Percentiles rank a stretch among this genome's conserved stretches.
These are phyloP conservation scores for Solanum paucissectum DNA, from an alignment of 257 asterid species.

Conservation along the genomic window DNA sequence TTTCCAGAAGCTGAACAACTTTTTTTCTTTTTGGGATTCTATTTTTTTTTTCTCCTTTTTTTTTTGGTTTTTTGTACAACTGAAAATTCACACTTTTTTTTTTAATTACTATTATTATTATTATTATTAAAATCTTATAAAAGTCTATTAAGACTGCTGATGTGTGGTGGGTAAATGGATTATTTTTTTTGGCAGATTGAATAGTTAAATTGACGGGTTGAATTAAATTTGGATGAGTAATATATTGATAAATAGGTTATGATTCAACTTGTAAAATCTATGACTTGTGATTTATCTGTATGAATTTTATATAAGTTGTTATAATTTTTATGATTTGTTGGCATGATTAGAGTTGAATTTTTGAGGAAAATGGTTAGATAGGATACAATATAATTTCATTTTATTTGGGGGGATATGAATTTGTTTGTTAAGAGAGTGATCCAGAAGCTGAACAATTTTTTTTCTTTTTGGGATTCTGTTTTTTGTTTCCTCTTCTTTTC, in stretches of 20 bases:
- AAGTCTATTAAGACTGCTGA: neutral
- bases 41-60: too few species aligned
- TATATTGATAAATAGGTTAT: accelerated
- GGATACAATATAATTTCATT: too few species aligned
- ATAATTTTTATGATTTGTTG: neutral
- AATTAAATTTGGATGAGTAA: neutral
- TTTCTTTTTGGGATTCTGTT: too few species aligned
- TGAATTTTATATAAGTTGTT: neutral
- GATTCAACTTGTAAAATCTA: neutral
- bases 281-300: neutral
- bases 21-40: neutral
- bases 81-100: neutral
- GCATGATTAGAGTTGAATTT: neutral
- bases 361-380: neutral
- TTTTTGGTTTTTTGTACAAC: neutral
- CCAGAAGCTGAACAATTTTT: too few species aligned
- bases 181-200: too few species aligned
- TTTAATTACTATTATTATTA: too few species aligned
- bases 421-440: too few species aligned
- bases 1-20: neutral
- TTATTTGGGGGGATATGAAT: too few species aligned
- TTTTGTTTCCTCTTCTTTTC: too few species aligned
- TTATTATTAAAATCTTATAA: too few species aligned
- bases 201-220: neutral
- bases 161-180: too few species aligned